Conservation (phyloP, 1,139 yeast species). For the Taphrina deformans region DNA sequence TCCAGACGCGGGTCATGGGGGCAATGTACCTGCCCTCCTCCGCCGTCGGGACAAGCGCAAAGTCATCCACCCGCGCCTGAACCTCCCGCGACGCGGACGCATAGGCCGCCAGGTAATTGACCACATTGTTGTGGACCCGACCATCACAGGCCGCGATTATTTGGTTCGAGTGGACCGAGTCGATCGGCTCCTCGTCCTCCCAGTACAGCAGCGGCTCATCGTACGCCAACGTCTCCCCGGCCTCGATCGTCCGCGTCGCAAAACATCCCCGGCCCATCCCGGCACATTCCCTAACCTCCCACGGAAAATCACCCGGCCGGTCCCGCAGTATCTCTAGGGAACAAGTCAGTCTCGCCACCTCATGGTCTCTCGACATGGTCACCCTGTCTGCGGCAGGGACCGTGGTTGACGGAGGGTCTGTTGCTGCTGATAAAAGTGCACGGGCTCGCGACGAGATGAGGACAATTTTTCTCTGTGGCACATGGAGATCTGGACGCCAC, state of each 20-base stretch:
- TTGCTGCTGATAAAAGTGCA: too few species aligned
- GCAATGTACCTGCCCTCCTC: constrained; percentile 16
- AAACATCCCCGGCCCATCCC: constrained; percentile 19
- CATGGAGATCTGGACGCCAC: neutral
- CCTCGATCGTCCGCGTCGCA: constrained; percentile 17
- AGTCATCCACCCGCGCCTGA: constrained; percentile 11
- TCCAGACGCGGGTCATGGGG: constrained; percentile 20
- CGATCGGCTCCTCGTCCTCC: constrained; percentile 1
- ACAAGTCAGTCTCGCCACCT: constrained; percentile 4
- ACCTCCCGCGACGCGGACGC: neutral
- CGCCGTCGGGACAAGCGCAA: neutral
- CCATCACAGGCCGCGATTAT: constrained; percentile 13
- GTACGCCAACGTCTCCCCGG: constrained; percentile 13
- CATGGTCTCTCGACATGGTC: neutral
- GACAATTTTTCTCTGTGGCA: neutral
- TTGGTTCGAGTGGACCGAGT: neutral
- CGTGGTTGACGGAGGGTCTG: too few species aligned
- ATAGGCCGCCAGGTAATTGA: constrained; percentile 7
- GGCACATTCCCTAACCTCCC: neutral
- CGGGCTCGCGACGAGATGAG: neutral
- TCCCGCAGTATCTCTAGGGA: neutral
- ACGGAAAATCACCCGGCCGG: neutral
- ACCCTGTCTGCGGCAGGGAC: neutral
- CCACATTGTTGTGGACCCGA: constrained; percentile 9
- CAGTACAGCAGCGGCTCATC: constrained; percentile 23